A percentile compares a stretch with the other conserved stretches of the same genome.
These are phyloP conservation scores for Globisporangium rhizosaccharum DNA, from an alignment of 352 stramenopile genomes.

Conservation along the genomic window DNA sequence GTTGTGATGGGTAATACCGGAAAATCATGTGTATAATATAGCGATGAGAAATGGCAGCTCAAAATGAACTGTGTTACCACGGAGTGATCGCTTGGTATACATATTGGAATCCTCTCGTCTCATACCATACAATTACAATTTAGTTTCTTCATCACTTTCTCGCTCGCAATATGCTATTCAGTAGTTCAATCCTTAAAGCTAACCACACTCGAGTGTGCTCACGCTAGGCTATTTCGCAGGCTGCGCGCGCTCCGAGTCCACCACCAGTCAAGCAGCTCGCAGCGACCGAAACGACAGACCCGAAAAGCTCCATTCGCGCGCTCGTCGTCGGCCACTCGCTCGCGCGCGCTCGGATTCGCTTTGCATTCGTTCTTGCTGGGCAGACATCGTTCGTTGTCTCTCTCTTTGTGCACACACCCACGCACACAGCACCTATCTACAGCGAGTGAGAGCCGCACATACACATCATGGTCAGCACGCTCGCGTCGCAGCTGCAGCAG, in stretches of 20 bases:
- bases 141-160: background rate
- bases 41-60: too few species aligned
- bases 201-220: background rate
- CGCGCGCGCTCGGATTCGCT: background rate
- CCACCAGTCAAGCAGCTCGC: slow-evolving; percentile 4
- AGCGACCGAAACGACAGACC: slow-evolving; percentile 11
- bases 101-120: background rate
- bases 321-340: background rate
- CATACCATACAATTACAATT: too few species aligned
- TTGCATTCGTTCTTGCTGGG: background rate
- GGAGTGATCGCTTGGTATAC: background rate
- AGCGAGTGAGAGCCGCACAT: background rate
- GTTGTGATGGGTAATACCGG: background rate
- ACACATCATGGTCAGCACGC: slow-evolving; percentile 10
- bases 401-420: background rate
- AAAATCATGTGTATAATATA: too few species aligned
- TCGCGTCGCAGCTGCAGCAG: slow-evolving; percentile 76
- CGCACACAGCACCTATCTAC: background rate
- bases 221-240: background rate
- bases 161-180: background rate
- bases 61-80: too few species aligned
- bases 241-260: background rate
- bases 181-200: background rate
- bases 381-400: background rate
- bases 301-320: slow-evolving; percentile 10